Base-by-base conservation (phyloP, 352 stramenopile genomes). In the Blastocystis sp. region DNA sequence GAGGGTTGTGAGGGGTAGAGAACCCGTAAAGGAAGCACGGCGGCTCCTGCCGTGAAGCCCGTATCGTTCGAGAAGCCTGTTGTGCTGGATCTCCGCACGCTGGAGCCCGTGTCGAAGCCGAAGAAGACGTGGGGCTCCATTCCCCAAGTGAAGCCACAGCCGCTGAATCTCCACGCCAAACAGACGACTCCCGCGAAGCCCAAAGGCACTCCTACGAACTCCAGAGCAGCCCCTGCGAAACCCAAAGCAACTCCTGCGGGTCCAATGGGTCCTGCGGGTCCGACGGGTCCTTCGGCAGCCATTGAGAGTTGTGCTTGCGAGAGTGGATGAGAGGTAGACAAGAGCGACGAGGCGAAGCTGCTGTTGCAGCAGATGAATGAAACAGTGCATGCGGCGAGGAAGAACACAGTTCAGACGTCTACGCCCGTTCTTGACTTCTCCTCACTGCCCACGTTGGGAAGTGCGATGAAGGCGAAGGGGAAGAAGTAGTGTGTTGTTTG, bases 401-500 rank as follows among this genome's bases (percentile, higher is more conserved):
- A 81, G 59, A n/a, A n/a, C 3, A n/a, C n/a, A n/a, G 71, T 81
- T 19, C 4, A 26, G 6, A 65, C 39, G 35, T 1, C 24, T 1
- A 41, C 63, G 9, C 24, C n/a, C 9, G 29, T 74, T 9, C 21
- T 74, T 12, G 31, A 81, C 33, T 81, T 81, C 16, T 26, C n/a
- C 21, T 39, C 12, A 3, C 50, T 81, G 2, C 71, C 71, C 13
- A 81, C 71, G 21, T 33, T 81, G 19, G 59, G 35, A 45, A 61
- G 35, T 59, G 39, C 71, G 31, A 81, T 63, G 19, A 61, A 63
- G 59, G 29, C 12, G 31, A 81, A 81, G 59, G 50, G 71, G 16
- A 81, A 41, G 37, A 59, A 63, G 26, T 81, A 65, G 41, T 31
- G 26, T 9, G 31, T 2, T 81, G 71, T 81, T 81, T 81, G 71